Base-by-base conservation (phyloP, 2,329 filamentous ascomycete genomes). In the Fusarium xyrophilum region DNA sequence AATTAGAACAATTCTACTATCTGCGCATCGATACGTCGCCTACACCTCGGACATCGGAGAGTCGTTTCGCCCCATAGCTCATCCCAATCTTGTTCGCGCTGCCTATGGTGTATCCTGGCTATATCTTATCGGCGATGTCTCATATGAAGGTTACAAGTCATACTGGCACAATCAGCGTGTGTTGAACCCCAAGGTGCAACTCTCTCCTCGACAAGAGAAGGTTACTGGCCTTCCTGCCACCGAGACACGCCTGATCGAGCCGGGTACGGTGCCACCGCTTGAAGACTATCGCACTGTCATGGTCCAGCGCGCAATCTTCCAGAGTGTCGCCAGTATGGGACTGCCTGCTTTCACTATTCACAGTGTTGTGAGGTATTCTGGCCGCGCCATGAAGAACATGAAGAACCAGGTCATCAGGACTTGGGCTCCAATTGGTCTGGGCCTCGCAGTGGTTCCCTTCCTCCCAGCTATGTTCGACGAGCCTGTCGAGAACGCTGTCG, bases 1-100 rank as follows among this genome's bases (percentile, higher is more conserved):
- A 50, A 82, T 96, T 67, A 89, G 93, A 65, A 97, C 94, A 11
- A 92, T 98, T 70, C 88, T 99, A 75, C 83, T 94, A 72, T 93
- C 92, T 19, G 94, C 94, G 7, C 96, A 98, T 76, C 90, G 96
- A 75, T 99, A 99, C 76, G 93, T 99, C 50, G 96, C 96, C 59
- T 99, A 99, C 79, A 98, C 96, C 0, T 94, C 91, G 23, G 95
- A 98, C 75, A 95, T 99, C 68, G 96, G 96, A 77, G 96, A 99
- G 80, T 96, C 92, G 0, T 99, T 99, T 81, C 89, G 96, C 4
- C 96, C 96, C 0, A 86, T 99, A 39, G 94, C 95, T 7, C 94
- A 97, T 76, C 95, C 93, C 0, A 89, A 85, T 74, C 81, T 96
- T 6, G 91, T 99, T 14, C 88, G 90, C 62, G 84, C 88, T 48